phyloP scores from a whole-genome alignment of 768 basidiomycete species.

The Lactarius akahatsu region DNA sequence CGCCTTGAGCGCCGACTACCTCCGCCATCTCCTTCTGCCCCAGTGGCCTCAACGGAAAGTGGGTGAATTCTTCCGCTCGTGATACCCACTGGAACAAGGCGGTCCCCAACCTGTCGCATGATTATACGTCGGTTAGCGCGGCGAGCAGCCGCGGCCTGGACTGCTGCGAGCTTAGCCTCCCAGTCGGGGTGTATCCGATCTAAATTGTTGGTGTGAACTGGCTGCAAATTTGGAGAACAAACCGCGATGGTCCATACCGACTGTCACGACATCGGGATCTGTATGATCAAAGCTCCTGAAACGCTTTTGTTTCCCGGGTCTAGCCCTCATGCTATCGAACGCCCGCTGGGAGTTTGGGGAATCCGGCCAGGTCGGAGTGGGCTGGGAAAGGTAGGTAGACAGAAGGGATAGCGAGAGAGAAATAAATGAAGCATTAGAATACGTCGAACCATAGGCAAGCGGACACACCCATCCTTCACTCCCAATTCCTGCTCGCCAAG shows the following conservation, averaged over 20 bases:
- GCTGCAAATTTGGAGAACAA: constrained; percentile 15
- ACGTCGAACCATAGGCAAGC: constrained; percentile 5
- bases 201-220: constrained; percentile 35
- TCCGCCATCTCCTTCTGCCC: constrained; percentile 41
- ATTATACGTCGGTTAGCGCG: constrained; percentile 95
- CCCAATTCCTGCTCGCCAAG: constrained; percentile 78
- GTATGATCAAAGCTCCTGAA: constrained; percentile 88
- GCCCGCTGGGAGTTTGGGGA: constrained; percentile 48
- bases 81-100: constrained; percentile 94
- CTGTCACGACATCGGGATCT: constrained; percentile 88
- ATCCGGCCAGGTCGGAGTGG: constrained; percentile 51
- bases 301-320: constrained; percentile 52
- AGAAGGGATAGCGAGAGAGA: constrained; percentile 8
- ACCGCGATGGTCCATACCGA: constrained; percentile 51
- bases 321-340: constrained; percentile 24
- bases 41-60: constrained; percentile 58
- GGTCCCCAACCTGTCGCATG: constrained; percentile 97
- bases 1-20: constrained; percentile 56
- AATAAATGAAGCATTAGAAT: constrained; percentile 22
- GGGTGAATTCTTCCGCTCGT: constrained; percentile 83
- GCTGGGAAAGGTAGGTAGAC: constrained; percentile 13
- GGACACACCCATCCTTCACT: constrained; percentile 65
- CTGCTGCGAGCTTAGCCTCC: constrained; percentile 93
- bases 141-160: constrained; percentile 93
- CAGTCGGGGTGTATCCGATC: constrained; percentile 98